Conservation (phyloP, 768 basidiomycete species). For the Termitomyces sp. region DNA sequence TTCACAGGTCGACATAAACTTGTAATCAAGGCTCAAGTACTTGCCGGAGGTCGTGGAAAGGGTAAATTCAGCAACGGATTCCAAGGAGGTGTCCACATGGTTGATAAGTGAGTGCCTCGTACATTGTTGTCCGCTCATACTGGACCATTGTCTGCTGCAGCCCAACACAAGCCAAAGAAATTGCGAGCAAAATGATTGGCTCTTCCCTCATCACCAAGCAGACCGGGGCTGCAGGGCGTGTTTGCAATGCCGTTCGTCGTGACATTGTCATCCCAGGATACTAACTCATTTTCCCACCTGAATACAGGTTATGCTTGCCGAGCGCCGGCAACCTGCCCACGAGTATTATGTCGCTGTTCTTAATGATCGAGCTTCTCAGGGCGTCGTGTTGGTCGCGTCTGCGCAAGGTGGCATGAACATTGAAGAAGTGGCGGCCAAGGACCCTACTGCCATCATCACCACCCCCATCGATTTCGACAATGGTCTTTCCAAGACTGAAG, state of each 20-base stretch:
- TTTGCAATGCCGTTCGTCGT: conserved; percentile 86
- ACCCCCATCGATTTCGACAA: conserved; percentile 84
- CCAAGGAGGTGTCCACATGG: conserved; percentile 95
- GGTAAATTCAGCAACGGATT: conserved; percentile 95
- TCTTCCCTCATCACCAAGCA: conserved; percentile 97
- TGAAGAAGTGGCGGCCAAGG: conserved; percentile 96
- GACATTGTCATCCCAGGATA: neutral
- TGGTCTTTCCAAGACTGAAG: conserved; percentile 72
- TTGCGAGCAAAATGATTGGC: conserved; percentile 91
- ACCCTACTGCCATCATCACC: conserved; percentile 93
- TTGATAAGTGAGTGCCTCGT: conserved; percentile 60
- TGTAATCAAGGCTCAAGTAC: conserved; percentile 98
- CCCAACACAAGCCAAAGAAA: conserved; percentile 84
- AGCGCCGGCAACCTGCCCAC: conserved; percentile 88
- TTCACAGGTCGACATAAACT: conserved; percentile 65
- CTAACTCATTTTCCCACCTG: conserved; percentile 3
- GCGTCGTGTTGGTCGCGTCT: conserved; percentile 91
- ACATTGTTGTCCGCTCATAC: neutral
- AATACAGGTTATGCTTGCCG: conserved; percentile 91
- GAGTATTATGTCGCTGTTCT: conserved; percentile 98
- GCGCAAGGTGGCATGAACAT: conserved; percentile 99
- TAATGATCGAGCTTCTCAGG: conserved; percentile 87
- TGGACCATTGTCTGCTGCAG: conserved; percentile 32
- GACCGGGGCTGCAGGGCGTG: conserved; percentile 86
- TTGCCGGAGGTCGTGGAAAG: conserved; percentile 98